A percentile compares a stretch with the other conserved stretches of the same genome.
Evolutionary conservation across 73 alveolate genomes (phyloP).

Genomic region (Paramecium tetraurelia): DNA sequence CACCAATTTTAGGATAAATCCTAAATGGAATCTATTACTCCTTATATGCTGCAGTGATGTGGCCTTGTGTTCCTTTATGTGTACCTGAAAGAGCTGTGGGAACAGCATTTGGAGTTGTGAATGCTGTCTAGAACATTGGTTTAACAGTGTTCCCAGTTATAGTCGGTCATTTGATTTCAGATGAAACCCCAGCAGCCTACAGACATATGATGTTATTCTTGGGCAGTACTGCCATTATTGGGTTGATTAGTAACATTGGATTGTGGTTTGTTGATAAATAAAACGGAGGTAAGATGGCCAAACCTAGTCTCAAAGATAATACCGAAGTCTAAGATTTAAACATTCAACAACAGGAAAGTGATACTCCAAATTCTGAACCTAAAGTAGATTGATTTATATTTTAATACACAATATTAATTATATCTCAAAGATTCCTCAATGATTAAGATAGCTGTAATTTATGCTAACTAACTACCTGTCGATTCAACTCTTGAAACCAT

Average conservation of each 20-base stretch:
- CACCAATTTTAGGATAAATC: slow-evolving; percentile 64
- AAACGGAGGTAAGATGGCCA: slow-evolving; percentile 4
- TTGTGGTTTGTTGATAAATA: neutral
- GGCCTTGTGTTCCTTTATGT: slow-evolving; percentile 84
- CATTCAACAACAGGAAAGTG: neutral
- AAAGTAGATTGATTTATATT: neutral
- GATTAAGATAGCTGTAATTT: neutral
- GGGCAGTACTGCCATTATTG: neutral
- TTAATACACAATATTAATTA: neutral
- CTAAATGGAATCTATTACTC: slow-evolving; percentile 78
- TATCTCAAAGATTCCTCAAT: neutral
- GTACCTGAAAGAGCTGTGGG: slow-evolving; percentile 82
- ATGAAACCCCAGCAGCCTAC: neutral
- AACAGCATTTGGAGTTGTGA: slow-evolving; percentile 86
- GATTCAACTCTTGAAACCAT: neutral
- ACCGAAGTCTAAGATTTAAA: neutral
- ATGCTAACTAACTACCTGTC: neutral
- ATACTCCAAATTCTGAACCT: neutral
- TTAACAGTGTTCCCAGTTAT: slow-evolving; percentile 75
- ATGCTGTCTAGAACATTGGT: slow-evolving; percentile 82
- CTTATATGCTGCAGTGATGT: slow-evolving; percentile 81
- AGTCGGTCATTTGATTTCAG: slow-evolving; percentile 63
- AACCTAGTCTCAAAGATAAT: neutral
- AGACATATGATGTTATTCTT: neutral
- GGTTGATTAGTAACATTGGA: neutral